Percentiles rank a stretch among this genome's conserved stretches.
Conservation (phyloP, 352 stramenopile genomes). For the Phytophthora idaei region DNA sequence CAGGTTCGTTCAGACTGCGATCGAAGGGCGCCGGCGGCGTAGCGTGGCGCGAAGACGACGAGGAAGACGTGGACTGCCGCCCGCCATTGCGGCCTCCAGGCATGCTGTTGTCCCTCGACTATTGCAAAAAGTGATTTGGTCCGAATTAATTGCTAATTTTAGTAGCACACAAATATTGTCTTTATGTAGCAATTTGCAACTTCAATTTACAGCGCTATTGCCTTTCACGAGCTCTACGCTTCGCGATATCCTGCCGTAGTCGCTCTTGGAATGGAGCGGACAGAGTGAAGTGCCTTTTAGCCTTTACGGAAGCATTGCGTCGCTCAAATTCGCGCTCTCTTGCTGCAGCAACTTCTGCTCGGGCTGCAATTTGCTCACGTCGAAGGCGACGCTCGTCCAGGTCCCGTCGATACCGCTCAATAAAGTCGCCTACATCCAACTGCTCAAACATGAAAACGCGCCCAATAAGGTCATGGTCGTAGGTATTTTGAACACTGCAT, state of each 20-base stretch:
- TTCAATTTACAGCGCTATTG: constrained; percentile 1
- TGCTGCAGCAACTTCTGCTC: constrained; percentile 17
- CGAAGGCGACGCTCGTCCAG: constrained; percentile 51
- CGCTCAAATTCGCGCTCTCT: constrained; percentile 18
- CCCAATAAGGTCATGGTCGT: neutral
- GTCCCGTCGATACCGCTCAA: constrained; percentile 62
- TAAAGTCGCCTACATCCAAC: constrained; percentile 57
- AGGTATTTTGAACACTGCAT: neutral
- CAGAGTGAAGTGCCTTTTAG: constrained; percentile 12
- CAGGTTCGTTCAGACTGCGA: constrained; percentile 44
- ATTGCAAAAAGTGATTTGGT: neutral
- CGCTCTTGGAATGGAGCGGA: constrained; percentile 49
- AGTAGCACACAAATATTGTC: no score
- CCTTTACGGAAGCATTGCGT: constrained; percentile 5
- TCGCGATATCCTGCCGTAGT: constrained; percentile 50
- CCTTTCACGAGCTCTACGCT: constrained; percentile 39
- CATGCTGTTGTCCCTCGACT: constrained; percentile 4
- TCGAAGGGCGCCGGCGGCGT: constrained; percentile 36
- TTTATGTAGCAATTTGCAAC: no score
- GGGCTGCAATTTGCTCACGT: constrained; percentile 38
- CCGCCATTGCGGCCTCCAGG: constrained; percentile 12
- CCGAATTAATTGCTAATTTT: no score
- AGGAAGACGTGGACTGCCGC: constrained; percentile 10
- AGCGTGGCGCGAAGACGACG: constrained; percentile 18
- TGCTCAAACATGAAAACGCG: constrained; percentile 1